Evolutionary conservation across 169 alveolate species (phyloP), one percentile per base, ranked within the genome.

Genomic region (Cryptosporidium baileyi): DNA sequence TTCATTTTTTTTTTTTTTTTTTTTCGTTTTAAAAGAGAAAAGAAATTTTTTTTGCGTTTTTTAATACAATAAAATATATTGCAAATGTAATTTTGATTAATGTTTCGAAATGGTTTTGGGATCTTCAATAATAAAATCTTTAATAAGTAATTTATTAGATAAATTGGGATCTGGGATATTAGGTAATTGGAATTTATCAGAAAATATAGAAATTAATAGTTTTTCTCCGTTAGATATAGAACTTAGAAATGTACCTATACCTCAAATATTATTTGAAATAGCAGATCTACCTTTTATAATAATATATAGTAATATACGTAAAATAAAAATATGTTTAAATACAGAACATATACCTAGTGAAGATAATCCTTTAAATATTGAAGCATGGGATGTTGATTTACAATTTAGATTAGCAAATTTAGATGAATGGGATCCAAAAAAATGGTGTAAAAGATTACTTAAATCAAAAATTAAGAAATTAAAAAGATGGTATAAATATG

Each of bases 281-380:
- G 92, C 93, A 2, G 93, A 92, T 38, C 81, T 91, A 26, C 96
- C 96, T 26, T 90, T 93, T 82, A 80, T 90, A 1, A 89, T 91
- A 63, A 92, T 92, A 52, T 90, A 91, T 63, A 92, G 95, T 22
- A 93, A 93, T 81, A 82, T 93, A 32, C 82, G 92, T 15, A 80
- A 81, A 59, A 93, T 91, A 19, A 91, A 89, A 38, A 90, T 93
- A 30, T 82, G 67, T 85, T 89, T 92, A 32, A 74, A 34, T 19
- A 54, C 67, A n/a, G 85, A 74, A 19, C 30, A 74, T n/a, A 74
- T 74, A 60, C 74, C 59, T 11, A 52, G 85, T 40, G 67, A 74
- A 24, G 65, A 51, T 3, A 74, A 74, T 74, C 74, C 85, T 4
- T 28, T 74, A 19, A 74, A 57, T 41, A 57, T 74, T 32, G 85